phyloP scores from a whole-genome alignment of 1,139 yeast species.

The Geotrichum siamense region DNA sequence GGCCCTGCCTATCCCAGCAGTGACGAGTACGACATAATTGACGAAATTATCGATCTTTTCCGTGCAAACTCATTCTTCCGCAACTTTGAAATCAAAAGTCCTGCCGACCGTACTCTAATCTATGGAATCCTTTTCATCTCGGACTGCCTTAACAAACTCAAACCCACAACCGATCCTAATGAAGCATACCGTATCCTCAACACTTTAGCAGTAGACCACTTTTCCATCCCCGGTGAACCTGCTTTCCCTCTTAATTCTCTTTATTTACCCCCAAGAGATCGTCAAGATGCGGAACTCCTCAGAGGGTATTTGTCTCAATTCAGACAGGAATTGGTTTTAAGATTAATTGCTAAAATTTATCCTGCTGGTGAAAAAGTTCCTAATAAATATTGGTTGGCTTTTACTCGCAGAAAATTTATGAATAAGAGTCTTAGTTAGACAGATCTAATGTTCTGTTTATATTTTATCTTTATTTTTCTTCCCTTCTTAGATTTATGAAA shows the following conservation, averaged over 20 bases:
- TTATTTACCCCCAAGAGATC: constrained; percentile 68
- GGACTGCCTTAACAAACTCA: constrained; percentile 67
- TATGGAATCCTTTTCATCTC: constrained; percentile 91
- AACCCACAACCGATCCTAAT: constrained; percentile 31
- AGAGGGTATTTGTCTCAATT: constrained; percentile 80
- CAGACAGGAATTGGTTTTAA: constrained; percentile 84
- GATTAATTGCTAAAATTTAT: constrained; percentile 72
- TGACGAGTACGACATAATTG: constrained; percentile 83
- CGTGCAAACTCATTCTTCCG: constrained; percentile 94
- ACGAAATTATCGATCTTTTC: constrained; percentile 83
- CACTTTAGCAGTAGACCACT: constrained; percentile 79
- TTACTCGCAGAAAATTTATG: constrained; percentile 92
- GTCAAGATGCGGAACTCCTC: constrained; percentile 69
- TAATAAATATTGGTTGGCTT: constrained; percentile 83
- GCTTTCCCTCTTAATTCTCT: constrained; percentile 87
- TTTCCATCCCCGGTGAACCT: constrained; percentile 90
- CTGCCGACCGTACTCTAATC: constrained; percentile 88
- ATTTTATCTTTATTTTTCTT: no score
- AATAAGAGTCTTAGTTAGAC: constrained; percentile 51
- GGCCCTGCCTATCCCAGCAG: constrained; percentile 88
- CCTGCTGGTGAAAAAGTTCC: constrained; percentile 43
- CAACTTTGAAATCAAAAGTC: constrained; percentile 93
- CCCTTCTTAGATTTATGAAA: no score
- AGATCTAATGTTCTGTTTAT: no score
- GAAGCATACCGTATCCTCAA: constrained; percentile 74